Evolutionary conservation across 306 rosid species (phyloP), one percentile per base, ranked within the genome.

Genomic region (Cucumis hystrix): DNA sequence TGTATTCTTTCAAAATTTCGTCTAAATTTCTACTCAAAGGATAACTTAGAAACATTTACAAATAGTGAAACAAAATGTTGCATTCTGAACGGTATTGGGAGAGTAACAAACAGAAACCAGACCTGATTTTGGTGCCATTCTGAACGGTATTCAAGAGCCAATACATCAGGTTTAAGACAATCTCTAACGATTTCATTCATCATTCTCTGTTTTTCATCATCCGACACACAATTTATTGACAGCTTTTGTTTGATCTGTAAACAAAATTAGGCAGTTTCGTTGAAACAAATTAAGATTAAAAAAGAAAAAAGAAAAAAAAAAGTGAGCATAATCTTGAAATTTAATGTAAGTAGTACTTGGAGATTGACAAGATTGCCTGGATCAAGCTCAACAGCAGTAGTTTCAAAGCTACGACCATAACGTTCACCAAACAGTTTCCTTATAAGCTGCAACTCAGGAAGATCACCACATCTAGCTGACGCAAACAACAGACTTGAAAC

Each of bases 401-500:
- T 61, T 78, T 82, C 89, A 75, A 88, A 88, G 59, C 73, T 82
- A 59, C 77, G 83, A 10, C 98, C 97, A 51, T 95, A 89, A 7
- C 96, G 92, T 55, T 90, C 76, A 56, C 82, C 84, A 16, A 95
- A 95, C 60, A 95, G 88, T 79, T 89, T 87, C 77, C 95, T 85
- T 49, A 95, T 86, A n/a, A n/a, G 76, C 81, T 55, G 75, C 16
- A 95, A 96, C 84, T 95, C 98, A 23, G 93, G 97, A 18, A 95
- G 83, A 66, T 95, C 91, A 15, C 97, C 98, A 75, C 89, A 89
- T 84, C 98, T 84, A 5, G 97, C 95, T 39, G 98, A 92, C 30
- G 98, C 96, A 87, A 58, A 95, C 77, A 92, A 87, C 49, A 95
- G 92, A 78, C 87, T 92, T 16, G 98, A 92, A 81, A 89, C 83